Percentiles rank a stretch among this genome's conserved stretches.
Conservation (phyloP, 2,329 filamentous ascomycete species). For the Fusarium sp. region DNA sequence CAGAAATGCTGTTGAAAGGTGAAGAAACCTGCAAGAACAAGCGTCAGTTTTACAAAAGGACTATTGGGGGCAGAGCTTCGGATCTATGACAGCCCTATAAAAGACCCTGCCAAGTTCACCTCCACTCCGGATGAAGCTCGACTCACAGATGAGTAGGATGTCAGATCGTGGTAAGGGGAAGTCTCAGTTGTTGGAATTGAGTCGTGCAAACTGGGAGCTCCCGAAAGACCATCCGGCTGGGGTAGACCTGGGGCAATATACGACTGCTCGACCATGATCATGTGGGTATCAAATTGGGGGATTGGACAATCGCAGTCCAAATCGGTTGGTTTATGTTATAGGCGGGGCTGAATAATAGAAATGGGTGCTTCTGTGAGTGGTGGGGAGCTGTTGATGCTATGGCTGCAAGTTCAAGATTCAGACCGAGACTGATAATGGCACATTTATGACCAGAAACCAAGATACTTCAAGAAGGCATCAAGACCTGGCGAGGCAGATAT, state of each 20-base stretch:
- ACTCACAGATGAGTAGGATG: conserved; percentile 48
- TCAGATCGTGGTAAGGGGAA: conserved; percentile 45
- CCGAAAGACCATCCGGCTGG: conserved; percentile 46
- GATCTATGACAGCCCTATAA: background rate
- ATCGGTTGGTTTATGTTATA: conserved; percentile 29
- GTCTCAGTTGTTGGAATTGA: conserved; percentile 37
- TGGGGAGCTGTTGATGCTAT: conserved; percentile 27
- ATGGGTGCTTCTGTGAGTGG: conserved; percentile 16
- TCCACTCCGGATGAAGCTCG: background rate
- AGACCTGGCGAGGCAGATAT: conserved; percentile 40
- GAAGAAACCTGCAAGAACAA: conserved; percentile 33
- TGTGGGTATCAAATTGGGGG: conserved; percentile 33
- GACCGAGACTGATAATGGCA: conserved; percentile 32
- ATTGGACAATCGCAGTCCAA: conserved; percentile 39
- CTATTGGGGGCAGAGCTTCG: background rate
- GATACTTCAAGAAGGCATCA: conserved; percentile 24
- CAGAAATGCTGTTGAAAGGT: conserved; percentile 46
- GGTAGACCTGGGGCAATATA: conserved; percentile 48
- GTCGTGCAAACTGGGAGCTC: conserved; percentile 42
- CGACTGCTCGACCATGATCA: conserved; percentile 51
- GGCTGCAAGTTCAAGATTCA: conserved; percentile 26
- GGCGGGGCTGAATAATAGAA: conserved; percentile 26
- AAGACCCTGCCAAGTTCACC: background rate
- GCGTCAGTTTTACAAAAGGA: conserved; percentile 6
- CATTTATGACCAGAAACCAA: conserved; percentile 41